A percentile compares a stretch with the other conserved stretches of the same genome.
Evolutionary conservation across 768 basidiomycete species (phyloP).

Genomic region (Amanita inopinata): DNA sequence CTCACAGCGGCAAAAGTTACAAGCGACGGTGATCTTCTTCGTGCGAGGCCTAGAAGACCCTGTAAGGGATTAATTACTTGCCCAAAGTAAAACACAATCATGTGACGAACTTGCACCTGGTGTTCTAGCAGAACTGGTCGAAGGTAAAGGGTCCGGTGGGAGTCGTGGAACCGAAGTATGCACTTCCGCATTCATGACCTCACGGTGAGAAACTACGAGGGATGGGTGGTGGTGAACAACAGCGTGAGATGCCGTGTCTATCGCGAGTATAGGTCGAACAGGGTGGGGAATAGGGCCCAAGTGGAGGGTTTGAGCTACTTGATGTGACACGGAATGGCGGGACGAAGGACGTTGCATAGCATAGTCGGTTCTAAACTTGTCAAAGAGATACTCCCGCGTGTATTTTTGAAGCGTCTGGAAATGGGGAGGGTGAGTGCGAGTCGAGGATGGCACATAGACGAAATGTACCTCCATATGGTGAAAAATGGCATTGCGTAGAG

Average conservation of each 20-base stretch:
- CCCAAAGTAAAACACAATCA: conserved; percentile 12
- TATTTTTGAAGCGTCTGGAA: conserved; percentile 76
- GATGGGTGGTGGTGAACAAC: conserved; percentile 34
- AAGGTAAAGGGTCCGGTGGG: conserved; percentile 29
- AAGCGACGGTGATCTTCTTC: conserved; percentile 84
- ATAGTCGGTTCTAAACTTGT: conserved; percentile 62
- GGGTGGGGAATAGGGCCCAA: conserved; percentile 35
- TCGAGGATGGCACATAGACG: conserved; percentile 12
- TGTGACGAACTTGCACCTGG: conserved; percentile 18
- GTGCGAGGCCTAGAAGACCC: conserved; percentile 58
- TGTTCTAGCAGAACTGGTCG: conserved; percentile 24
- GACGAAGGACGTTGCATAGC: conserved; percentile 38
- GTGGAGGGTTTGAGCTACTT: conserved; percentile 27
- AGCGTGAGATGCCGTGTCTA: conserved; percentile 48
- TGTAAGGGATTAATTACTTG: conserved; percentile 15
- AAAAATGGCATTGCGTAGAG: conserved; percentile 71
- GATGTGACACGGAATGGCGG: conserved; percentile 37
- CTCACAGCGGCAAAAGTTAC: conserved; percentile 87
- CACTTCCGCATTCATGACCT: conserved; percentile 35
- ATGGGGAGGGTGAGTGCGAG: conserved; percentile 9
- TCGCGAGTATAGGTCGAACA: conserved; percentile 49
- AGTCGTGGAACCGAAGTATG: conserved; percentile 34
- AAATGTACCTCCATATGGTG: conserved; percentile 78
- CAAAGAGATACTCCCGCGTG: conserved; percentile 74
- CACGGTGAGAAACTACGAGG: conserved; percentile 32